Evolutionary conservation across 768 basidiomycete genomes (phyloP).

Genomic region (Erythrobasidium yunnanense): DNA sequence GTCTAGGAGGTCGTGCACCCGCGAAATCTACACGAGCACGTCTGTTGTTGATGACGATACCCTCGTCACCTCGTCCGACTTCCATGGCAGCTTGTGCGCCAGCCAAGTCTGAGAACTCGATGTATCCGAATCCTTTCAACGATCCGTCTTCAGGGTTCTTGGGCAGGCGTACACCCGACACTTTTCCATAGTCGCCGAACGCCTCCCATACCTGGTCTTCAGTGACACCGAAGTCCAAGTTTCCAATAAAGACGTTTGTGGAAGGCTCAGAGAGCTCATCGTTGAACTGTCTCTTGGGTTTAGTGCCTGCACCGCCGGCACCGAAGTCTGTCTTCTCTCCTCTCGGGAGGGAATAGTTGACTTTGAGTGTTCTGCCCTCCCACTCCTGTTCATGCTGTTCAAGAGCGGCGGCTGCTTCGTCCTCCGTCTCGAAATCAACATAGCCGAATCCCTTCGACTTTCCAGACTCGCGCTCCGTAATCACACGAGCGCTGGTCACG

Average conservation of each 20-base stretch:
- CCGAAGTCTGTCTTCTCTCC: constrained; percentile 37
- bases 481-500: constrained; percentile 78
- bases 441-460: constrained; percentile 45
- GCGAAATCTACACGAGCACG: constrained; percentile 72
- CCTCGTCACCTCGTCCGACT: constrained; percentile 46
- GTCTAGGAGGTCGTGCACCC: constrained; percentile 57
- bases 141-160: constrained; percentile 82
- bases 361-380: constrained; percentile 75
- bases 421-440: constrained; percentile 44
- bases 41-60: constrained; percentile 70
- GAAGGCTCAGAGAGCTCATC: constrained; percentile 56
- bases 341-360: constrained; percentile 64
- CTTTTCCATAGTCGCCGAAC: constrained; percentile 84
- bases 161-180: constrained; percentile 80
- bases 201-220: constrained; percentile 82
- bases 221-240: constrained; percentile 65
- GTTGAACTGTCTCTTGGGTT: constrained; percentile 63
- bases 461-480: constrained; percentile 46
- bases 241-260: constrained; percentile 76
- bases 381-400: constrained; percentile 72
- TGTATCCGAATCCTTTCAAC: constrained; percentile 92
- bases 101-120: constrained; percentile 76
- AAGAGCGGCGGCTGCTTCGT: constrained; percentile 56
- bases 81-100: constrained; percentile 67
- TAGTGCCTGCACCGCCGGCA: constrained; percentile 45